Evolutionary conservation across 2,329 filamentous ascomycete genomes (phyloP).

Genomic region (Monilinia fructicola): DNA sequence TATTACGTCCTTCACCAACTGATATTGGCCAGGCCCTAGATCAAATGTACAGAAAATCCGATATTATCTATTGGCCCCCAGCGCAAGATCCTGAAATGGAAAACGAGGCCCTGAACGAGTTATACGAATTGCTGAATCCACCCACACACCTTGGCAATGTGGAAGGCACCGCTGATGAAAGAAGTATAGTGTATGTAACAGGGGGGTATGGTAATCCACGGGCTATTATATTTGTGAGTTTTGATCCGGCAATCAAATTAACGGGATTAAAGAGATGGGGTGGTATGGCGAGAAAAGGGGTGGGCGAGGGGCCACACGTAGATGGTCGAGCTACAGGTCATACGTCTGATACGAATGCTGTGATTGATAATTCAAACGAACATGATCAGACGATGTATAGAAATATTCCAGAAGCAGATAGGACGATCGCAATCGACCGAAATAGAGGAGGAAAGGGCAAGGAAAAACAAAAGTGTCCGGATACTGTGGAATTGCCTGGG

Average conservation of each 20-base stretch:
- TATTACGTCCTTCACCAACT: slow-evolving; percentile 25
- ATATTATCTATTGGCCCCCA: slow-evolving; percentile 42
- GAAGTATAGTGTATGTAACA: slow-evolving; percentile 48
- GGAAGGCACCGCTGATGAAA: slow-evolving; percentile 49
- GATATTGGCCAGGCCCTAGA: slow-evolving; percentile 31
- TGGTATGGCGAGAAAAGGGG: slow-evolving; percentile 27
- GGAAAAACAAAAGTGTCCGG: slow-evolving; percentile 17
- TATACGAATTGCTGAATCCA: slow-evolving; percentile 46
- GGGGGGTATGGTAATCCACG: slow-evolving; percentile 36
- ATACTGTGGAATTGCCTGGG: not conserved
- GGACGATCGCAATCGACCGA: slow-evolving; percentile 30
- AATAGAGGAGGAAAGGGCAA: slow-evolving; percentile 36
- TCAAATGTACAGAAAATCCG: slow-evolving; percentile 34
- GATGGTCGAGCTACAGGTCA: slow-evolving; percentile 33
- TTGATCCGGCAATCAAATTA: slow-evolving; percentile 45
- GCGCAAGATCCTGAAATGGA: slow-evolving; percentile 28
- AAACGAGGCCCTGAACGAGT: slow-evolving; percentile 39
- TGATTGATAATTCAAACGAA: not conserved
- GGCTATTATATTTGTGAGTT: slow-evolving; percentile 47
- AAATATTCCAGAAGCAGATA: slow-evolving; percentile 30
- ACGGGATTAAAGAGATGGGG: slow-evolving; percentile 36
- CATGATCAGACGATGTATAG: slow-evolving; percentile 16
- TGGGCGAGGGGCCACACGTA: slow-evolving; percentile 37
- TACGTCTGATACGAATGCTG: not conserved
- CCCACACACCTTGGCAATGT: slow-evolving; percentile 42